A percentile compares a stretch with the other conserved stretches of the same genome.
phyloP scores from a whole-genome alignment of 2,329 filamentous ascomycete species.

The Bertia moriformis region DNA sequence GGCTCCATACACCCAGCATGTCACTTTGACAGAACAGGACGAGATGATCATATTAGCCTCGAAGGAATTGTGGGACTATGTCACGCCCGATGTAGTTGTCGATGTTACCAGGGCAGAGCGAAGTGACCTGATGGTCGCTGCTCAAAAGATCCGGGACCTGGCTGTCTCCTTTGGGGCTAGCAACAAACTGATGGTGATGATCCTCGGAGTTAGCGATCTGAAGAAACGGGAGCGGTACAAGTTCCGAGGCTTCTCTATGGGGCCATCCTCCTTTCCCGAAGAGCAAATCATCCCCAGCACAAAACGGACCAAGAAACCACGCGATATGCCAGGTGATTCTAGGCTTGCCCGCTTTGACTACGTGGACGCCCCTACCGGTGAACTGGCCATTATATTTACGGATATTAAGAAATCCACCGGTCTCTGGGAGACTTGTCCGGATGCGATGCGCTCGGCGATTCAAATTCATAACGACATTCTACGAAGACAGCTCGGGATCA shows the following conservation, averaged over 20 bases:
- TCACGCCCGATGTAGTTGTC: constrained; percentile 77
- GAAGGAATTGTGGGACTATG: constrained; percentile 85
- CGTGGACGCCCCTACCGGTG: constrained; percentile 78
- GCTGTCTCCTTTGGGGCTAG: constrained; percentile 91
- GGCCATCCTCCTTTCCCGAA: constrained; percentile 59
- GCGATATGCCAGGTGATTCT: constrained; percentile 63
- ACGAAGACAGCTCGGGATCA: constrained; percentile 79
- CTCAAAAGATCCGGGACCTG: constrained; percentile 84
- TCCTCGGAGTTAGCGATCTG: constrained; percentile 81
- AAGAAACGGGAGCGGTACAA: constrained; percentile 68
- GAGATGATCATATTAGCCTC: constrained; percentile 89
- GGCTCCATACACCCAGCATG: constrained; percentile 66
- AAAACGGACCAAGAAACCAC: constrained; percentile 49
- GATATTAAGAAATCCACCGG: constrained; percentile 98
- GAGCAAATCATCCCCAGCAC: constrained; percentile 51
- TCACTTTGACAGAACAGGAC: constrained; percentile 72
- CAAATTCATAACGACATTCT: constrained; percentile 96
- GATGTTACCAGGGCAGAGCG: constrained; percentile 81
- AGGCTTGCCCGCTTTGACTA: constrained; percentile 75
- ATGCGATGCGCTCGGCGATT: constrained; percentile 91
- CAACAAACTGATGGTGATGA: constrained; percentile 97
- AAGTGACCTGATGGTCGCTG: constrained; percentile 80
- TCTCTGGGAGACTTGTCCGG: constrained; percentile 88
- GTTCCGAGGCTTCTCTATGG: constrained; percentile 67
- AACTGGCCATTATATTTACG: constrained; percentile 88